These are phyloP conservation scores for Phlebiopsis gigantea DNA, from an alignment of 768 basidiomycete genomes.

Conservation along the genomic window DNA sequence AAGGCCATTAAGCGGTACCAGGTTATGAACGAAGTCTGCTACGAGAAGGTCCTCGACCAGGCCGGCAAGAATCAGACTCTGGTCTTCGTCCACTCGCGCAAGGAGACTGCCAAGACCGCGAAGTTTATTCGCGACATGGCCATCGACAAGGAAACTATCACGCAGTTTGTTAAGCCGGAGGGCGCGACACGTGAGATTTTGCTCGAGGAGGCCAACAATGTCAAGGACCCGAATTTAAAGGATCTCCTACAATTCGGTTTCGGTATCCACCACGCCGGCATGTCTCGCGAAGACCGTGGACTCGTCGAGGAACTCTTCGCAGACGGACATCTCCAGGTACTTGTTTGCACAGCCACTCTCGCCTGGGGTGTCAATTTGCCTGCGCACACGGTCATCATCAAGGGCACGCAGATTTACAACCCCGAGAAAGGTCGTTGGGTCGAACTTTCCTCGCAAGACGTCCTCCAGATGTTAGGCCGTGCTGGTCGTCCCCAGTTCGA, in stretches of 20 bases:
- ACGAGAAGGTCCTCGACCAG: slow-evolving; percentile 97
- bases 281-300: slow-evolving; percentile 86
- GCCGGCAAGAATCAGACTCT: slow-evolving; percentile 86
- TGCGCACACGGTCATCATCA: slow-evolving; percentile 97
- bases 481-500: slow-evolving; percentile 98
- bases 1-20: slow-evolving; percentile 99
- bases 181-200: slow-evolving; percentile 89
- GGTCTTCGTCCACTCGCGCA: slow-evolving; percentile 97
- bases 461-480: slow-evolving; percentile 97
- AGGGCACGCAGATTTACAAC: slow-evolving; percentile 99
- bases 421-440: slow-evolving; percentile 98
- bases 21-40: slow-evolving; percentile 98
- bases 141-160: slow-evolving; percentile 94
- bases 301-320: slow-evolving; percentile 93
- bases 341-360: slow-evolving; percentile 88
- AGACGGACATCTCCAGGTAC: slow-evolving; percentile 87
- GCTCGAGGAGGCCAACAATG: slow-evolving; percentile 74
- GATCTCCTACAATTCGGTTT: slow-evolving; percentile 96
- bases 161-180: slow-evolving; percentile 92
- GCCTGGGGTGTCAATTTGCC: slow-evolving; percentile 99
- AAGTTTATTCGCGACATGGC: slow-evolving; percentile 92
- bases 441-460: slow-evolving; percentile 92
- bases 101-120: slow-evolving; percentile 97
- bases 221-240: slow-evolving; percentile 76
- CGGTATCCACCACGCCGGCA: slow-evolving; percentile 96